Percentiles rank a stretch among this genome's conserved stretches.
Conservation (phyloP, 1,284 basidiomycete species). For the Bjerkandera adusta region DNA sequence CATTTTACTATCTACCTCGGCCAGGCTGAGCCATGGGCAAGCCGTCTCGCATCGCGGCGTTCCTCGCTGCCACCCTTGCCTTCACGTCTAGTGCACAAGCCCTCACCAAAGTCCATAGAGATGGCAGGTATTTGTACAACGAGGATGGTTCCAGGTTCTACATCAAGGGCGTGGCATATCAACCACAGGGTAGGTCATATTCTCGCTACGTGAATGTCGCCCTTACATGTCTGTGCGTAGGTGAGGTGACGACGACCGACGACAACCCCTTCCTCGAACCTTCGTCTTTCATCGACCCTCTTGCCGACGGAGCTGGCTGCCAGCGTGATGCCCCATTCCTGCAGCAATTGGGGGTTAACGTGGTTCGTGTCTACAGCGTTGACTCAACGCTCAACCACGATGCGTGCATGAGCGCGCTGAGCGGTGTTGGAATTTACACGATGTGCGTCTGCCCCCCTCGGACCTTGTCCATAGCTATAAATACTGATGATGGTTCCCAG, state of each 20-base stretch:
- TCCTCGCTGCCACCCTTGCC: constrained; percentile 25
- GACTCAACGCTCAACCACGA: constrained; percentile 83
- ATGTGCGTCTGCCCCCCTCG: constrained; percentile 62
- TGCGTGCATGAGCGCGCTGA: constrained; percentile 78
- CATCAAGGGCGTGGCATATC: constrained; percentile 91
- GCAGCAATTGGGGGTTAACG: constrained; percentile 66
- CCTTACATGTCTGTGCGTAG: constrained; percentile 20
- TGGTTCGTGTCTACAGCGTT: constrained; percentile 84
- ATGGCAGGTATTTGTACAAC: constrained; percentile 79
- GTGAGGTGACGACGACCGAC: constrained; percentile 34
- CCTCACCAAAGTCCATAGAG: constrained; percentile 57
- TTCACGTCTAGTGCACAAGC: constrained; percentile 45
- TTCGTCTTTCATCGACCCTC: constrained; percentile 72
- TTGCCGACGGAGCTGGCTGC: constrained; percentile 70
- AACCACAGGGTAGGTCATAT: constrained; percentile 66
- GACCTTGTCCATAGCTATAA: constrained; percentile 11
- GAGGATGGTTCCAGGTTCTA: constrained; percentile 77
- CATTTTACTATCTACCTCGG: constrained; percentile 16
- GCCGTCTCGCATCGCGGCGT: constrained; percentile 21
- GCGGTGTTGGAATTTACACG: constrained; percentile 82
- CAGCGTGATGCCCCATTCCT: constrained; percentile 79
- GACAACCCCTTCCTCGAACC: constrained; percentile 81
- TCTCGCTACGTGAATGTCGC: too few species aligned
- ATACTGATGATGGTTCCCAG: constrained; percentile 35
- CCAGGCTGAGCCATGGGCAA: constrained; percentile 27